These are phyloP conservation scores for Pleurozium schreberi DNA, from an alignment of 225 moss, liverwort and hornwort species.

Conservation along the genomic window DNA sequence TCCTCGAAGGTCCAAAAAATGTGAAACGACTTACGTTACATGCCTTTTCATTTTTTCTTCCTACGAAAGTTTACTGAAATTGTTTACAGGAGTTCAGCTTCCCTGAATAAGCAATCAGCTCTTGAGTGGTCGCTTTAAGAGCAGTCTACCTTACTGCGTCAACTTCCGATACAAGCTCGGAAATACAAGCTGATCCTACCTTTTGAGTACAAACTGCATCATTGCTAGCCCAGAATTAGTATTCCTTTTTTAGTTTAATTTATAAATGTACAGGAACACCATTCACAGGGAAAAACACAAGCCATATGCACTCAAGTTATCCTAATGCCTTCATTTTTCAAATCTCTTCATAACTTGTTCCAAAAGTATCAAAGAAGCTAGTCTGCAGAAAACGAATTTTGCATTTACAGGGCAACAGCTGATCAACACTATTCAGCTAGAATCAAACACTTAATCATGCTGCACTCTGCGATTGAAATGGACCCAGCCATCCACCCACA, in stretches of 20 bases:
- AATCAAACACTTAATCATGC: constrained; percentile 11
- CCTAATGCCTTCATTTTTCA: not conserved
- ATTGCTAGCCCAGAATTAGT: not conserved
- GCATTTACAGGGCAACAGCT: constrained; percentile 19
- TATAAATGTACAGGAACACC: not conserved
- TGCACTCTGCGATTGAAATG: constrained; percentile 5
- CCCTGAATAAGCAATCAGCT: no score
- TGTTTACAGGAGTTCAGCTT: no score
- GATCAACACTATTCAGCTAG: constrained; percentile 3
- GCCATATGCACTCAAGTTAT: not conserved
- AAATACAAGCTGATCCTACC: not conserved
- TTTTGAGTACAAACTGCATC: no score
- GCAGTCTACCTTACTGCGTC: no score
- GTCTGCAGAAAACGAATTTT: constrained; percentile 10
- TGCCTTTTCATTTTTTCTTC: no score
- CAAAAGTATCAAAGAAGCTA: constrained; percentile 16
- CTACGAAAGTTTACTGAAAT: no score
- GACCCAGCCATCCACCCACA: constrained; percentile 18
- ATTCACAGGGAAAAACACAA: not conserved
- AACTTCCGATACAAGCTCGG: not conserved
- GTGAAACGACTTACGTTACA: no score
- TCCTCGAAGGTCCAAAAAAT: no score
- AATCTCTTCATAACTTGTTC: constrained; percentile 14
- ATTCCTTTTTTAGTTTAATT: not conserved
- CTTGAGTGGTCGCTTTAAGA: no score